Base-by-base conservation (phyloP, 495 filamentous ascomycete genomes). In the Clohesyomyces aquaticus region DNA sequence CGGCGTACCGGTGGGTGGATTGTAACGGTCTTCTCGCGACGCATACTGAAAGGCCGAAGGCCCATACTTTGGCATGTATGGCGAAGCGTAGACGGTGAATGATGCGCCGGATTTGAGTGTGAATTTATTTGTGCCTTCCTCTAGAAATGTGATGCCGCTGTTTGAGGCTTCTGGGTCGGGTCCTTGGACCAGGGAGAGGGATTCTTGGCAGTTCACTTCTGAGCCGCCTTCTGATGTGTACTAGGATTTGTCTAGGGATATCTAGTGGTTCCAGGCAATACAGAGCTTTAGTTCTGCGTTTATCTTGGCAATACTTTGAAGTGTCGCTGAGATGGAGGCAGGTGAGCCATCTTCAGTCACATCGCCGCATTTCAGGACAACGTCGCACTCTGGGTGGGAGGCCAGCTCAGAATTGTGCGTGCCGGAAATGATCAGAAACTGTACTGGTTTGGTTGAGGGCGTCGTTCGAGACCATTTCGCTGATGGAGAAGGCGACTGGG, bases 231-330 rank as follows among this genome's bases (percentile, higher is more conserved):
- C 58, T 6, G 28, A 48, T 6, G 42, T 11, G 38, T 56, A 66
- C 28, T 55, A 70, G 8, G 51, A n/a, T n/a, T 42, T 47, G 47
- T 64, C 59, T 9, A 70, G 51, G 4, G 65, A 63, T 11, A 60
- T 63, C 47, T 70, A 64, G 43, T 70, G 64, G 55, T 70, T 67
- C 3, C 64, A 64, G 19, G 68, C 64, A n/a, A 70, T 67, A 16
- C 29, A 28, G 14, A 70, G 64, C 49, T 55, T 53, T 2, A 70
- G 55, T 35, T 67, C 64, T 12, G 64, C 58, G 9, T 49, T 46
- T 1, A 52, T 42, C 19, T 63, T 50, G 1, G 25, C 49, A 14
- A 70, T 11, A 1, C 10, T 29, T 38, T 54, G 22, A 14, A 66
- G 35, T 3, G 53, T 63, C 4, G 19, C 19, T 14, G 42, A 41